Percentiles rank a stretch among this genome's conserved stretches.
These are phyloP conservation scores for Omphalotus guepiniiformis DNA, from an alignment of 768 basidiomycete species.

Conservation along the genomic window DNA sequence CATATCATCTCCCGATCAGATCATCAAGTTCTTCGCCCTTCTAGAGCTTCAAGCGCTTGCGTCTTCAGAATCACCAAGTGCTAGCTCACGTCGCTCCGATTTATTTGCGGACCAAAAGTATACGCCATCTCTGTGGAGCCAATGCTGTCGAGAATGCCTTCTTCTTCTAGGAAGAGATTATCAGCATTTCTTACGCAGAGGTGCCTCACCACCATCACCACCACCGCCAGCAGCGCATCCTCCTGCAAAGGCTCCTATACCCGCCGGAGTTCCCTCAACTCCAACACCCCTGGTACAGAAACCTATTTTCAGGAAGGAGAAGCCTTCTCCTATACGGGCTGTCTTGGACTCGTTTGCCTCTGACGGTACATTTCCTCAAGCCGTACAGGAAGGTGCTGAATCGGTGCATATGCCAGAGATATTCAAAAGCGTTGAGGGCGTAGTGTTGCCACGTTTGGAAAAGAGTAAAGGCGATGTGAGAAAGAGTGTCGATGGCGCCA, in stretches of 20 bases:
- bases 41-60: conserved; percentile 55
- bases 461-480: conserved; percentile 17
- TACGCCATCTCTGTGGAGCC: conserved; percentile 59
- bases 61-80: conserved; percentile 34
- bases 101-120: conserved; percentile 70
- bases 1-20: conserved; percentile 44
- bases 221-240: conserved; percentile 15
- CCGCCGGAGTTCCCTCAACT: conserved; percentile 25
- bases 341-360: conserved; percentile 57
- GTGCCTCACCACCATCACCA: conserved; percentile 31
- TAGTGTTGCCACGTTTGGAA: conserved; percentile 13
- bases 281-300: conserved; percentile 38
- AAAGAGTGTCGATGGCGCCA: conserved; percentile 18
- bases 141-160: conserved; percentile 54
- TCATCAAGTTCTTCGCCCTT: conserved; percentile 64
- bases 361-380: conserved; percentile 51
- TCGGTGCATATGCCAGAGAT: conserved; percentile 44
- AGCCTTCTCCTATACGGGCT: conserved; percentile 46
- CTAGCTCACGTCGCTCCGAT: conserved; percentile 42
- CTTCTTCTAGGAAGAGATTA: conserved; percentile 66
- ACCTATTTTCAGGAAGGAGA: conserved; percentile 40
- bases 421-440: conserved; percentile 36
- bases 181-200: conserved; percentile 58
- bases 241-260: conserved; percentile 24
- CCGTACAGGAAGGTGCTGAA: conserved; percentile 43